phyloP scores from a whole-genome alignment of 2,329 filamentous ascomycete species.

The Remersonia thermophila region DNA sequence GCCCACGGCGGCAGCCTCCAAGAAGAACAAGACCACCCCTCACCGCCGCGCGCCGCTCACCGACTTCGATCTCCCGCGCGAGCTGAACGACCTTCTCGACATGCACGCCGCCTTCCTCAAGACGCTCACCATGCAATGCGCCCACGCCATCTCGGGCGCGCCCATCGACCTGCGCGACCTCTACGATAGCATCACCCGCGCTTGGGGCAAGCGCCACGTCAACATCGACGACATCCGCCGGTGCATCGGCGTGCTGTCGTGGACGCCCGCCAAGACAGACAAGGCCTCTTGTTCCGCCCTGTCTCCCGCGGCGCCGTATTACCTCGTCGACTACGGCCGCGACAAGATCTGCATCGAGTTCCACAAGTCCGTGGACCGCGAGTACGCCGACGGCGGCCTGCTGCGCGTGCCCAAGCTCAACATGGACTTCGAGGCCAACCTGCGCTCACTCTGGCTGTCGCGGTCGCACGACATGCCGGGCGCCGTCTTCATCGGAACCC shows the following conservation, averaged over 20 bases:
- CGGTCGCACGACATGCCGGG: slow-evolving; percentile 20
- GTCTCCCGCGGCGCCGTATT: slow-evolving; percentile 25
- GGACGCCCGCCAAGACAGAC: slow-evolving; percentile 20
- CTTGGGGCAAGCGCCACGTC: slow-evolving; percentile 62
- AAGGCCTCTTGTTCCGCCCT: not conserved
- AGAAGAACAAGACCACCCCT: slow-evolving; percentile 26
- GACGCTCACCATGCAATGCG: slow-evolving; percentile 54
- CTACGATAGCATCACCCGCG: slow-evolving; percentile 48
- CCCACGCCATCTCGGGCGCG: slow-evolving; percentile 51
- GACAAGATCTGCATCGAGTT: slow-evolving; percentile 45
- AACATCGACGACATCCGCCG: slow-evolving; percentile 52
- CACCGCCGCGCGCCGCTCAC: slow-evolving; percentile 26
- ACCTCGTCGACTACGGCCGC: slow-evolving; percentile 31
- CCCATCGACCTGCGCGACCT: slow-evolving; percentile 53
- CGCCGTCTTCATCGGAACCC: slow-evolving; percentile 39
- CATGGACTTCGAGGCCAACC: slow-evolving; percentile 39
- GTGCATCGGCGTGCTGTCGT: slow-evolving; percentile 50
- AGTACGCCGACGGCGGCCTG: slow-evolving; percentile 22
- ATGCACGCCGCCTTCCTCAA: slow-evolving; percentile 57
- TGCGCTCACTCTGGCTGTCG: slow-evolving; percentile 33
- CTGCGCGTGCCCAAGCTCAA: slow-evolving; percentile 42
- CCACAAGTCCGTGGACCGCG: slow-evolving; percentile 13
- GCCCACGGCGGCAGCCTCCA: slow-evolving; percentile 13
- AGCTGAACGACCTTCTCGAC: slow-evolving; percentile 46
- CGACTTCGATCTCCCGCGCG: slow-evolving; percentile 32